Conservation (phyloP, 2,329 filamentous ascomycete species). For the Epichloe typhina region DNA sequence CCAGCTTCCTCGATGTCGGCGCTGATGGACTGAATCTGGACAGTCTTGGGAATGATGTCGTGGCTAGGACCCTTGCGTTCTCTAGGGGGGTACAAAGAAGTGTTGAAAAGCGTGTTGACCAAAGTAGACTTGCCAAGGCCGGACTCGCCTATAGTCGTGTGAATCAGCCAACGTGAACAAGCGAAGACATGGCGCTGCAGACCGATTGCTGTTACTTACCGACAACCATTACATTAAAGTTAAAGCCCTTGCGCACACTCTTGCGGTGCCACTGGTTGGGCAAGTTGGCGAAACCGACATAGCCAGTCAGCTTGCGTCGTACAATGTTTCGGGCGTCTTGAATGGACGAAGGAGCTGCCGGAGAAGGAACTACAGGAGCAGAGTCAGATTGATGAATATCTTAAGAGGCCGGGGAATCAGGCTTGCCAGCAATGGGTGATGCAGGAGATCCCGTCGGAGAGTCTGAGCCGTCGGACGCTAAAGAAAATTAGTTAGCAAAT, state of each 20-base stretch:
- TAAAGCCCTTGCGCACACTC: conserved; percentile 99
- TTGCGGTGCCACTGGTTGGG: conserved; percentile 99
- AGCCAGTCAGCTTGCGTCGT: conserved; percentile 93
- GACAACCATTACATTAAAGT: conserved; percentile 99
- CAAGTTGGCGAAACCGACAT: conserved; percentile 96
- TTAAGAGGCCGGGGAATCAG: conserved; percentile 16
- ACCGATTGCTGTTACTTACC: conserved; percentile 48
- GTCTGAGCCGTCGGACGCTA: conserved; percentile 34
- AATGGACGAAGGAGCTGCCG: conserved; percentile 27
- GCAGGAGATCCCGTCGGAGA: conserved; percentile 29
- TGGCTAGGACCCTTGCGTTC: conserved; percentile 95
- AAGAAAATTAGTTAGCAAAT: conserved; percentile 3
- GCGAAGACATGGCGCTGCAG: not conserved
- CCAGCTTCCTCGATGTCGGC: conserved; percentile 97
- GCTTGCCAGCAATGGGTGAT: conserved; percentile 27
- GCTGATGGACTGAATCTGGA: conserved; percentile 87
- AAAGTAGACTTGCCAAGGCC: conserved; percentile 97
- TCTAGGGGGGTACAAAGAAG: conserved; percentile 94
- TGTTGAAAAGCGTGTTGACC: conserved; percentile 99
- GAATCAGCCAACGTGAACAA: not conserved
- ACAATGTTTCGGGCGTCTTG: conserved; percentile 87
- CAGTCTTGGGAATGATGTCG: conserved; percentile 97
- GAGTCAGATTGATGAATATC: conserved; percentile 24
- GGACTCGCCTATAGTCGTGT: conserved; percentile 69
- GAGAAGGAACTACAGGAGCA: conserved; percentile 19